Evolutionary conservation across 345 rosid species (phyloP).

Genomic region (Litchi chinensis): DNA sequence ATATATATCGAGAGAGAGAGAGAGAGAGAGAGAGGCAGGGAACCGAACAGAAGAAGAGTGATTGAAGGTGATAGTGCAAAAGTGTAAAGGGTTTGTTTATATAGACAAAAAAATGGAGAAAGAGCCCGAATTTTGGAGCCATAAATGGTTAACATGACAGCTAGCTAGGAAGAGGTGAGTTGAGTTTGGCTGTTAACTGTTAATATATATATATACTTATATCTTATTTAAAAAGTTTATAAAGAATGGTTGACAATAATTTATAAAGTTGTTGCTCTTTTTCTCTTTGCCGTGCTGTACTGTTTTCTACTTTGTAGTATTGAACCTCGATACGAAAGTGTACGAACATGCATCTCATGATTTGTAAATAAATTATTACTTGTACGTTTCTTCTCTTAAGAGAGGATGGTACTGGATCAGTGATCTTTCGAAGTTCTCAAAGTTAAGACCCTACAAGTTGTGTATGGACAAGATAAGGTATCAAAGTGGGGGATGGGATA

Average conservation of each 20-base stretch:
- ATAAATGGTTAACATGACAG: conserved; percentile 55
- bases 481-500: conserved; percentile 56
- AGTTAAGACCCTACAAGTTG: conserved; percentile 69
- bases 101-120: conserved; percentile 32
- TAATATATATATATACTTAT: neutral
- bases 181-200: neutral
- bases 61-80: conserved; percentile 24
- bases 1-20: neutral
- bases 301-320: conserved; percentile 20
- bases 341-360: conserved; percentile 50
- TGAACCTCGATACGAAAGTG: conserved; percentile 52
- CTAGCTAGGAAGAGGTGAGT: conserved; percentile 26
- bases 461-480: conserved; percentile 58
- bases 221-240: neutral
- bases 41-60: conserved; percentile 16
- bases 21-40: conserved; percentile 15
- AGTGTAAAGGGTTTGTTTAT: conserved; percentile 36
- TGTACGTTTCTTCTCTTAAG: neutral
- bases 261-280: conserved; percentile 10
- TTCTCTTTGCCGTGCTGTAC: conserved; percentile 40
- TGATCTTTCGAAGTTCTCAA: conserved; percentile 43
- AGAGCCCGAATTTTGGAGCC: conserved; percentile 27
- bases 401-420: conserved; percentile 32
- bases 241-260: neutral
- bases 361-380: conserved; percentile 2